Evolutionary conservation across 352 stramenopile genomes (phyloP), one percentile per base, ranked within the genome.

Genomic region (Peronospora farinosa): DNA sequence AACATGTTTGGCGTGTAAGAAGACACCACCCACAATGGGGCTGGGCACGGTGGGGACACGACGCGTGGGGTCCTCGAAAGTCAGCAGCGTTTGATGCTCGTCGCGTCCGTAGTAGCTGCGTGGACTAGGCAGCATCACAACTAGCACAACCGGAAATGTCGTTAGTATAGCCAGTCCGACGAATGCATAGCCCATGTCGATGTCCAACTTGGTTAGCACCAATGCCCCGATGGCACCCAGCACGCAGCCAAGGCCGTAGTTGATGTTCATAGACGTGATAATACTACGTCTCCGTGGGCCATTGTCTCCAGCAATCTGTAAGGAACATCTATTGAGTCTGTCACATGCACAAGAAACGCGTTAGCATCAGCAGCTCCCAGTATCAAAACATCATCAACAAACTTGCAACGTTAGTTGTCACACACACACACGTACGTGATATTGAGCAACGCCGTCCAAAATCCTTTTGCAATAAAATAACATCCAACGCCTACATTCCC

Each of bases 11-110:
- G 82, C 76, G 45, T 88, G 80, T 45, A 92, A 64, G 19, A 92
- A 89, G 16, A 92, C 80, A n/a, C 78, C 78, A 11, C 80, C 80
- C 2, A 87, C 72, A 54, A 92, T 89, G 12, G 80, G 80, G 42
- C 75, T 88, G 5, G 80, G 80, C 7, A 89, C 78, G 0, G 80
- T 87, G n/a, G 80, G 78, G 37, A 92, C 78, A 40, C 74, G 70
- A 1, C 74, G 73, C 33, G 76, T 84, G 27, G 78, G 78, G 42
- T 92, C 80, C 45, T 90, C 79, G 40, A 83, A 85, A 3, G 60
- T 66, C 17, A 89, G 48, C 13, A 87, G 49, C 40, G 78, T 73
- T 58, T 87, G 63, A 55, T 86, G 63, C 49, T 84, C 71, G 27
- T 86, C 70, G 7, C 74, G 65, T 12, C 67, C 72, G 15, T 78